These are phyloP conservation scores for Colletotrichum liaoningense DNA, from an alignment of 2,329 filamentous ascomycete species.

Conservation along the genomic window DNA sequence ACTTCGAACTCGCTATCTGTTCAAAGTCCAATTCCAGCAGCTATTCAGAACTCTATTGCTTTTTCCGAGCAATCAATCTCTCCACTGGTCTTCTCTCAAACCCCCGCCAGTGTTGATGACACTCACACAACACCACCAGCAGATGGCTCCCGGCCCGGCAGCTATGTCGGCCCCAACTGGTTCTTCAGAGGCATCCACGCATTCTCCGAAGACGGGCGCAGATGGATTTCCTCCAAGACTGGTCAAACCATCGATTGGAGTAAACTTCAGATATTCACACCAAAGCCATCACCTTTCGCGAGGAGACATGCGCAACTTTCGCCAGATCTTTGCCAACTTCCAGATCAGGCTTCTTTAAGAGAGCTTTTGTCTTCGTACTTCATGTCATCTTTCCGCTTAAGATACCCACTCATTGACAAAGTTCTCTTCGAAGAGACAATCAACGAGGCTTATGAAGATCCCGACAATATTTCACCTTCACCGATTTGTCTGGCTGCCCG, in stretches of 20 bases:
- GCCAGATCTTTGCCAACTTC: background rate
- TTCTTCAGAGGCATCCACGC: constrained; percentile 23
- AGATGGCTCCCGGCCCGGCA: background rate
- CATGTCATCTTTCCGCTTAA: background rate
- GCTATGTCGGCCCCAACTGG: constrained; percentile 18
- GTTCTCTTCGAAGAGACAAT: background rate
- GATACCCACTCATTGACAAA: background rate
- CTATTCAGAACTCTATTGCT: background rate
- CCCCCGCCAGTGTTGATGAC: background rate
- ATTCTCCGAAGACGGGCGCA: constrained; percentile 10
- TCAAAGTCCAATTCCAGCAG: background rate
- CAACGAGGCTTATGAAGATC: background rate
- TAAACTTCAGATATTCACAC: constrained; percentile 3
- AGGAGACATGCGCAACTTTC: background rate
- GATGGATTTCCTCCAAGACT: constrained; percentile 14
- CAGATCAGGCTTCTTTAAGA: background rate
- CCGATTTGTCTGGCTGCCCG: background rate
- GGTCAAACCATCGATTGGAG: constrained; percentile 16
- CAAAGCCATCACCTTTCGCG: background rate
- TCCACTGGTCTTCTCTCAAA: background rate
- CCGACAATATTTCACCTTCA: background rate
- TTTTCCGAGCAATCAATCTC: background rate
- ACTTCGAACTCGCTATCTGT: background rate
- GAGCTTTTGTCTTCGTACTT: background rate
- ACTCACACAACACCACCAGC: background rate